Evolutionary conservation across 2,329 filamentous ascomycete species (phyloP).

Genomic region (Daldinia sp.): DNA sequence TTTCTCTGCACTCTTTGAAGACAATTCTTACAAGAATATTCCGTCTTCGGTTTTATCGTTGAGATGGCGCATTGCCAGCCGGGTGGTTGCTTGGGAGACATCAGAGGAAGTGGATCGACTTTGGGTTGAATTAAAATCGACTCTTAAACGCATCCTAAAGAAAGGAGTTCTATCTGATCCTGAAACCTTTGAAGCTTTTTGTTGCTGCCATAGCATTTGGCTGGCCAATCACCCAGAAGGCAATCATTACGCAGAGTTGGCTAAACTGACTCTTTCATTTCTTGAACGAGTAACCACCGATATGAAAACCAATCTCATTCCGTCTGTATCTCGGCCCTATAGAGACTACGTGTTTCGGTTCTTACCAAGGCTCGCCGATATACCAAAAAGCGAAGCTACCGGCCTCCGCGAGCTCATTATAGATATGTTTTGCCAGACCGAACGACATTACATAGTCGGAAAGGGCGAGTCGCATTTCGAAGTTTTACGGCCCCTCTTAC

Average conservation of each 20-base stretch:
- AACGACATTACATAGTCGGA: constrained; percentile 16
- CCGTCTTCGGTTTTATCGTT: constrained; percentile 40
- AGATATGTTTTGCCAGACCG: constrained; percentile 37
- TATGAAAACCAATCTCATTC: constrained; percentile 24
- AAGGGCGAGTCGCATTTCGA: constrained; percentile 18
- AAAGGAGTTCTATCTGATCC: constrained; percentile 32
- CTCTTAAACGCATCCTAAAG: constrained; percentile 41
- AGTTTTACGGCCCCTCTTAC: constrained; percentile 33
- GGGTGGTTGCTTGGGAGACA: constrained; percentile 42
- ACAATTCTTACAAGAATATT: constrained; percentile 33
- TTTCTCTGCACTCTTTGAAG: constrained; percentile 46
- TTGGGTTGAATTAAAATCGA: constrained; percentile 40
- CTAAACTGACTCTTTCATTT: constrained; percentile 38
- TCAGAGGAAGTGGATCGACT: constrained; percentile 39
- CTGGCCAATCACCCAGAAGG: constrained; percentile 43
- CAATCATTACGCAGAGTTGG: constrained; percentile 40
- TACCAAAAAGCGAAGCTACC: constrained; percentile 34
- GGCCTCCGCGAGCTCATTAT: constrained; percentile 36
- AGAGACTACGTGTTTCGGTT: constrained; percentile 40
- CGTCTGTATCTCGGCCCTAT: constrained; percentile 31
- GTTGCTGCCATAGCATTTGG: constrained; percentile 43
- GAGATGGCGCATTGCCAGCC: constrained; percentile 44
- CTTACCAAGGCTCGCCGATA: constrained; percentile 40
- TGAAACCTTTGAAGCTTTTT: constrained; percentile 45
- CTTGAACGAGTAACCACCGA: constrained; percentile 37